These are phyloP conservation scores for Arctium lappa DNA, from an alignment of 129 eudicot species.

Conservation along the genomic window DNA sequence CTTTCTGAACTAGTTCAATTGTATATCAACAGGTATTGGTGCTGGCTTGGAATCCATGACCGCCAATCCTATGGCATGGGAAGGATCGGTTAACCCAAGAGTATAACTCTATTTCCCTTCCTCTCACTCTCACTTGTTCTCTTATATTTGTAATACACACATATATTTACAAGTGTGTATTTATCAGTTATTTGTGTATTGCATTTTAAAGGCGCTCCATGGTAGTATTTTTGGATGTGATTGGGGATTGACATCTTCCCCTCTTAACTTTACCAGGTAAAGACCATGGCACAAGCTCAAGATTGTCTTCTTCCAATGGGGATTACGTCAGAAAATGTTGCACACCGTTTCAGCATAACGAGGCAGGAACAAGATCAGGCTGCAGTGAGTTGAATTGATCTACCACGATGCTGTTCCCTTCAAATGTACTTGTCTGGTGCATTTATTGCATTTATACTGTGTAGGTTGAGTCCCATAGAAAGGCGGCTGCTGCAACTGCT, in stretches of 20 bases:
- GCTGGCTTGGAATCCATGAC: constrained; percentile 99
- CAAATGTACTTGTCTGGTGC: not conserved
- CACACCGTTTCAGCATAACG: constrained; percentile 78
- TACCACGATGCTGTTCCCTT: not conserved
- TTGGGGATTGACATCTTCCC: constrained; percentile 5
- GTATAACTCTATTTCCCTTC: constrained; percentile 31
- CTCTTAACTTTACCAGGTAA: constrained; percentile 48
- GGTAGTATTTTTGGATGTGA: not conserved
- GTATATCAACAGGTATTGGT: constrained; percentile 64
- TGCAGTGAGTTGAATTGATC: constrained; percentile 64
- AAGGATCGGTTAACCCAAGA: constrained; percentile 84
- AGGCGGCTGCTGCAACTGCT: constrained; percentile 98
- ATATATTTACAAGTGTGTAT: not conserved
- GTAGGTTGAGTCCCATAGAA: constrained; percentile 91
- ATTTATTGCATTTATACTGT: not conserved
- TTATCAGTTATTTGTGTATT: not conserved
- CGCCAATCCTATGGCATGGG: constrained; percentile 88
- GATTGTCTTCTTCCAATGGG: constrained; percentile 99
- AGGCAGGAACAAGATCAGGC: constrained; percentile 96
- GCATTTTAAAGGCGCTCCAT: not conserved
- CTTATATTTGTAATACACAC: not conserved
- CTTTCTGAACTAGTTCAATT: constrained; percentile 3
- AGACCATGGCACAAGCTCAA: constrained; percentile 78
- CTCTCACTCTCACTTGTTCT: not conserved
- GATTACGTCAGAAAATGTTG: constrained; percentile 93